Percentiles rank a stretch among this genome's conserved stretches.
Conservation (phyloP, 768 basidiomycete species). For the Auricularia auricula-judae region DNA sequence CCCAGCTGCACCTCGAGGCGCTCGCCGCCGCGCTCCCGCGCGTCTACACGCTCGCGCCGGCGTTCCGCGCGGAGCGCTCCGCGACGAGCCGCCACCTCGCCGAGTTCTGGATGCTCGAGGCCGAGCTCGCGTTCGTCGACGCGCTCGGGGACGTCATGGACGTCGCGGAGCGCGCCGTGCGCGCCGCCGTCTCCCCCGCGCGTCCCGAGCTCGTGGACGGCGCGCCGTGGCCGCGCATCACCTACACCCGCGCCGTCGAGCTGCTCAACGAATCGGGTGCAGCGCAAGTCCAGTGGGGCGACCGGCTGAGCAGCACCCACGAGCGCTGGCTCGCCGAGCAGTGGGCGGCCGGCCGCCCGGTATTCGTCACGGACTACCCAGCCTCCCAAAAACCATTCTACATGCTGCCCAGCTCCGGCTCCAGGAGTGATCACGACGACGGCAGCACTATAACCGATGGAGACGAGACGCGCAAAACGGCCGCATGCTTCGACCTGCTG, state of each 20-base stretch:
- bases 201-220: not conserved
- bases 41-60: slow-evolving; percentile 86
- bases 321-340: slow-evolving; percentile 80
- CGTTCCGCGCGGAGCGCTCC: slow-evolving; percentile 88
- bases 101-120: slow-evolving; percentile 99
- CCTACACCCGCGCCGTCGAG: slow-evolving; percentile 66
- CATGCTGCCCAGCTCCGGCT: slow-evolving; percentile 53
- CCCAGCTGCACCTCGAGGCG: slow-evolving; percentile 91
- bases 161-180: slow-evolving; percentile 46
- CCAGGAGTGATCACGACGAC: not conserved
- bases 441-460: no score
- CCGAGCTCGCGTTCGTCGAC: slow-evolving; percentile 65
- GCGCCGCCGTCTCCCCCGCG: slow-evolving; percentile 20
- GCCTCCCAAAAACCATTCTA: slow-evolving; percentile 83
- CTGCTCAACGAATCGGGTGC: slow-evolving; percentile 39
- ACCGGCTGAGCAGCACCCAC: slow-evolving; percentile 74
- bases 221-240: slow-evolving; percentile 55
- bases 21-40: slow-evolving; percentile 66
- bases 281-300: slow-evolving; percentile 40
- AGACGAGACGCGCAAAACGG: slow-evolving; percentile 29
- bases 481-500: slow-evolving; percentile 93
- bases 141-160: slow-evolving; percentile 39
- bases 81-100: slow-evolving; percentile 85
- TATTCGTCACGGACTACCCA: slow-evolving; percentile 92
- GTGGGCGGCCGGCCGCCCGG: slow-evolving; percentile 50